These are phyloP conservation scores for Paramecium bursaria DNA, from an alignment of 73 alveolate genomes.

Conservation along the genomic window DNA sequence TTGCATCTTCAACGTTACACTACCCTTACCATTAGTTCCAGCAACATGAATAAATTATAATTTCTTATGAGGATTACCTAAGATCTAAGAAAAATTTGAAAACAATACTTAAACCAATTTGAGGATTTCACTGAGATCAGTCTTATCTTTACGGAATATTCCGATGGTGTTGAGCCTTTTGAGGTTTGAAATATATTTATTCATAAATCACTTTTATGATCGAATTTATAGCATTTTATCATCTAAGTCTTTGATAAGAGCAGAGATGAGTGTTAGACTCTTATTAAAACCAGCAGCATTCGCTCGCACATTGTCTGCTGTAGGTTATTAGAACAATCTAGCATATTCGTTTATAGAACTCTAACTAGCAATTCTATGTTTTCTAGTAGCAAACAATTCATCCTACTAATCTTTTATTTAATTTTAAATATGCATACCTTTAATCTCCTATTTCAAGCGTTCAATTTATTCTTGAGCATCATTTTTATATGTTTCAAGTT, in stretches of 20 bases:
- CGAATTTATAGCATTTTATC: slow-evolving; percentile 45
- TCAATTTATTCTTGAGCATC: slow-evolving; percentile 20
- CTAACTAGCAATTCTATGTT: background rate
- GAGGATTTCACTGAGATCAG: background rate
- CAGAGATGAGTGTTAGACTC: slow-evolving; percentile 42
- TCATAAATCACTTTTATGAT: background rate
- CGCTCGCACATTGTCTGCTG: slow-evolving; percentile 23
- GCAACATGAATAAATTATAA: slow-evolving; percentile 82
- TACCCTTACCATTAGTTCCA: slow-evolving; percentile 96
- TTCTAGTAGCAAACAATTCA: slow-evolving; percentile 32
- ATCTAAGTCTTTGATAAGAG: slow-evolving; percentile 51
- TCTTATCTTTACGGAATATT: slow-evolving; percentile 48
- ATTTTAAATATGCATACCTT: background rate
- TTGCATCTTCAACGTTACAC: slow-evolving; percentile 80
- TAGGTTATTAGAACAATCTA: slow-evolving; percentile 37
- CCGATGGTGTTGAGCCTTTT: slow-evolving; percentile 6
- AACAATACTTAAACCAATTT: slow-evolving; percentile 4
- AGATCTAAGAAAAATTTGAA: background rate
- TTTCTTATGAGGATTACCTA: slow-evolving; percentile 72
- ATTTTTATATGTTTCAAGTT: background rate
- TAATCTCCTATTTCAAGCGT: background rate
- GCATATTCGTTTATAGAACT: slow-evolving; percentile 30
- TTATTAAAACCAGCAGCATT: slow-evolving; percentile 60
- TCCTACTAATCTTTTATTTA: slow-evolving; percentile 15
- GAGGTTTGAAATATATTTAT: background rate